Evolutionary conservation across 1,284 basidiomycete species (phyloP), one percentile per base, ranked within the genome.

Genomic region (Apiotrichum sp.): DNA sequence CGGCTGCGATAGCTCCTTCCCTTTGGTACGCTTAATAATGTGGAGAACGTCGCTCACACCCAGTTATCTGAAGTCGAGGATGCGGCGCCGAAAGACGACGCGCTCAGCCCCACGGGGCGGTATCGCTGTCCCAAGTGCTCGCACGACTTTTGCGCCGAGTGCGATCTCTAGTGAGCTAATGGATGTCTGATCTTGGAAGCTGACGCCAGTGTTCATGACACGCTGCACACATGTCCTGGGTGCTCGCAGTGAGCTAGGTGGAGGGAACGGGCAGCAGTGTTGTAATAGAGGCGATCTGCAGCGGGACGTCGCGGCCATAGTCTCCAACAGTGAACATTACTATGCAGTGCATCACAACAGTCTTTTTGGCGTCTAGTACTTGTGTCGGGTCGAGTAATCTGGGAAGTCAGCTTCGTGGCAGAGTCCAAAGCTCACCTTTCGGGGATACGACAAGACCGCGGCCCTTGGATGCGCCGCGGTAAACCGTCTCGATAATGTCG

Each of bases 401-500:
- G 73, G 22, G 8, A 1, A 8, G 50, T 57, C 44, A 57, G 53
- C 52, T 49, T 38, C 31, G 45, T 8, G 40, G 11, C 9, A 10
- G 1, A 34, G 74, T 81, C 36, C 39, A 89, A 92, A 93, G 82
- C 93, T 93, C 33, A 47, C 45, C 45, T 32, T 47, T 47, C 0
- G 95, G 95, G 0, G 93, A 93, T 34, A 98, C 92, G 50, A 98
- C 95, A 31, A 98, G 80, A 91, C 95, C 95, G 58, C 95, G 87
- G 10, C 96, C 95, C 72, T 98, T 98, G 2, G 91, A 93, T 1
- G 95, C 95, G 32, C 95, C 95, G 61, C 96, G 85, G 76, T 98
- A 98, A 6, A 98, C 93, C 9, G 95, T 97, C 78, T 98, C 95
- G 67, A 98, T 87, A 64, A 98, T 95, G 73, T 99, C 96, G 69